Evolutionary conservation across 768 basidiomycete species (phyloP), one percentile per base, ranked within the genome.

Genomic region (Boletales sp.): DNA sequence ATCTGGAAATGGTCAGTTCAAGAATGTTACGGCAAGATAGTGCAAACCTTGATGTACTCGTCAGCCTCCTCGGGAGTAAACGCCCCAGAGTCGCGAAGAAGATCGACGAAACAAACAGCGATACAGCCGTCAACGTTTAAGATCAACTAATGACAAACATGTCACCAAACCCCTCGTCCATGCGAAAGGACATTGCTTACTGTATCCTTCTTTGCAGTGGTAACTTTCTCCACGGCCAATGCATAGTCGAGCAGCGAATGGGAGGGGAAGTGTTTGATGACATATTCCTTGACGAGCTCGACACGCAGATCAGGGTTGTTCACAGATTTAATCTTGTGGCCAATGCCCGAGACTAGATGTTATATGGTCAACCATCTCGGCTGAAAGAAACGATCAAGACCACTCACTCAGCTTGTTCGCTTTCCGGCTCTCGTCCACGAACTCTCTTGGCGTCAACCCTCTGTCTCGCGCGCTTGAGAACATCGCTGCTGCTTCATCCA

Each of bases 291-390:
- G 48, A 92, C 90, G 53, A 93, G 85, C 73, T 91, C 87, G 54
- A 93, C 90, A 66, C 90, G 89, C 41, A 91, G 78, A 77, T 94
- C 91, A 42, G 91, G 92, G 82, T 94, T 94, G 73, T 91, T 94
- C 57, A 93, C 90, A 57, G 87, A 92, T 84, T 99, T 99, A 80
- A 99, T 96, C 83, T 98, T 98, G 85, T 99, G 95, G 41, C 95
- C 95, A 58, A 99, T 99, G 77, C 95, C 95, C 58, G 86, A 88
- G 78, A 97, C 88, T 89, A 56, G 33, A 10, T 13, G 46, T 42
- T 35, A 25, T 34, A 30, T 50, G 19, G 28, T 57, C 32, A 48
- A 34, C 48, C 48, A 56, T 53, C 32, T 25, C n/a, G 21, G 12
- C n/a, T 30, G 5, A 15, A 57, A 28, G 42, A 28, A 48, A 32